A percentile compares a stretch with the other conserved stretches of the same genome.
These are phyloP conservation scores for Saccharata proteae DNA, from an alignment of 2,329 filamentous ascomycete genomes.

Conservation along the genomic window DNA sequence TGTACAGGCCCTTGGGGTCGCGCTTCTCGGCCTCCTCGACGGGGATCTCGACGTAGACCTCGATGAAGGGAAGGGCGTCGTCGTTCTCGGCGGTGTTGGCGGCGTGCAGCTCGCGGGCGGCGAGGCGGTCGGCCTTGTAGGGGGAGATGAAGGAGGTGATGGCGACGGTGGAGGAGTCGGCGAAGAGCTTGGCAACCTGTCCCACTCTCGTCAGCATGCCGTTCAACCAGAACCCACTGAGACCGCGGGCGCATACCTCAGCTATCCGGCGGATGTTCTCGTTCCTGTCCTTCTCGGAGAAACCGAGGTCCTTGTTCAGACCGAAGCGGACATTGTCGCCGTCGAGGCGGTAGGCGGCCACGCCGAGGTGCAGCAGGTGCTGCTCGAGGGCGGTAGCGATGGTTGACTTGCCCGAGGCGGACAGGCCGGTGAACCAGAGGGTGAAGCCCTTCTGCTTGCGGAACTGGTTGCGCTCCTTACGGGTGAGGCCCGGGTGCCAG, in stretches of 20 bases:
- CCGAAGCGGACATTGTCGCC: constrained; percentile 98
- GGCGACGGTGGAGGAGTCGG: constrained; percentile 74
- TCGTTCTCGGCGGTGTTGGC: constrained; percentile 38
- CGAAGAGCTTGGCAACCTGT: constrained; percentile 87
- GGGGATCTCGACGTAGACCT: constrained; percentile 86
- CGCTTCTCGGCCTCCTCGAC: constrained; percentile 87
- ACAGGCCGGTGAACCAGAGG: constrained; percentile 95
- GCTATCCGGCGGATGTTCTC: constrained; percentile 97
- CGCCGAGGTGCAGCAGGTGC: constrained; percentile 75
- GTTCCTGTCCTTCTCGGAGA: constrained; percentile 82
- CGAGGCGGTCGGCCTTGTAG: constrained; percentile 73
- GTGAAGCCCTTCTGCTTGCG: constrained; percentile 85
- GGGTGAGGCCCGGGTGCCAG: constrained; percentile 74
- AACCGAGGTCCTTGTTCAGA: constrained; percentile 94
- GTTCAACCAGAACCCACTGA: background rate
- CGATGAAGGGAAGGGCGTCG: constrained; percentile 68
- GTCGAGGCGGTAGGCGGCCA: constrained; percentile 84
- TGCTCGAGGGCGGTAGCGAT: constrained; percentile 95
- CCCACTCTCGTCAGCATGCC: background rate
- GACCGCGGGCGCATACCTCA: constrained; percentile 49
- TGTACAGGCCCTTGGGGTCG: constrained; percentile 95
- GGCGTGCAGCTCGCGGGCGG: constrained; percentile 70
- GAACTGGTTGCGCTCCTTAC: constrained; percentile 59
- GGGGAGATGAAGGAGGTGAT: constrained; percentile 96
- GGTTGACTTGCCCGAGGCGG: constrained; percentile 92